phyloP scores from a whole-genome alignment of 176 grass and related monocot genomes.

The Phyllostachys edulis region DNA sequence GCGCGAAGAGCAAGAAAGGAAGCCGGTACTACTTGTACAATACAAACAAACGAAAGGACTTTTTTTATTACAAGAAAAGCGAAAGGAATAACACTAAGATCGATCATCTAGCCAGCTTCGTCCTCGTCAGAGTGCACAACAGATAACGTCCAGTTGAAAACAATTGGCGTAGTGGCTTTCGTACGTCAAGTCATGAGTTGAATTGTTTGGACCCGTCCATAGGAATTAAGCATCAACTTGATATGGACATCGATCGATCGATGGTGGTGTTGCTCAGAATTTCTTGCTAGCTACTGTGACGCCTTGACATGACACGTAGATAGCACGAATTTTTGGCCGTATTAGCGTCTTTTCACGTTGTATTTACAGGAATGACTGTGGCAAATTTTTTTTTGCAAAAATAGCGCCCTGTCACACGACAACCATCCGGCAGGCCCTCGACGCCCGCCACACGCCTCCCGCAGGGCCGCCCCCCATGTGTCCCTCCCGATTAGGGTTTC shows the following conservation, averaged over 20 bases:
- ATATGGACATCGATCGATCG: no score
- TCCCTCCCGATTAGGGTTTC: no score
- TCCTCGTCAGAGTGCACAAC: background rate
- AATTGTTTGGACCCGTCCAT: background rate
- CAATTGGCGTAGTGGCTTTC: background rate
- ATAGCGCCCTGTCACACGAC: no score
- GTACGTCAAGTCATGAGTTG: background rate
- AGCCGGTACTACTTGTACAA: background rate
- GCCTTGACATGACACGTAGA: background rate
- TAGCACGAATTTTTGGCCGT: no score
- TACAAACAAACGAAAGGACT: background rate
- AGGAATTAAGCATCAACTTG: background rate
- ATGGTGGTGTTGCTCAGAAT: background rate
- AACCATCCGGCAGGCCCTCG: no score
- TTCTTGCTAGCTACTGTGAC: background rate
- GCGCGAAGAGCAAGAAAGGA: background rate
- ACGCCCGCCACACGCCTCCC: no score
- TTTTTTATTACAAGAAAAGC: background rate
- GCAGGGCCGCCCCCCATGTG: no score
- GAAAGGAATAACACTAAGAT: background rate
- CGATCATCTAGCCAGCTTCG: constrained; percentile 11
- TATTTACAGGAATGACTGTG: no score
- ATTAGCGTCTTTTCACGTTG: no score
- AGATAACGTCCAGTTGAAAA: background rate
- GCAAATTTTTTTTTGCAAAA: no score